Evolutionary conservation across 2,329 filamentous ascomycete genomes (phyloP).

Genomic region (Colletotrichum lentis): DNA sequence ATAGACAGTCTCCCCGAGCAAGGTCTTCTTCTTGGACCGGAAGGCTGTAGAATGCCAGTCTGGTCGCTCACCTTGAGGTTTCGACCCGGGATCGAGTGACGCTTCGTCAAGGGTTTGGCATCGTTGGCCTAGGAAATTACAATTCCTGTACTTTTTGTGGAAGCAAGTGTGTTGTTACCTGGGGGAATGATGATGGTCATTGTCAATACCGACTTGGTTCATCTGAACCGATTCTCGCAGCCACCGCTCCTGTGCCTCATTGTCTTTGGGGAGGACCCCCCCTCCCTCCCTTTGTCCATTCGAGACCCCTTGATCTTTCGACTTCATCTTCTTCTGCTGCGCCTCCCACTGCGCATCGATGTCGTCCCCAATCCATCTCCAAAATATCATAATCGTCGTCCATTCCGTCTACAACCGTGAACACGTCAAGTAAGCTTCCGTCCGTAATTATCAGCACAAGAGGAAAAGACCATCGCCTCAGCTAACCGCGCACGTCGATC

Average conservation of each 20-base stretch:
- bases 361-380: neutral
- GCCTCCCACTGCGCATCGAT: neutral
- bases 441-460: neutral
- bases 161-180: too few relatives aligned
- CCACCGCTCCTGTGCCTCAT: neutral
- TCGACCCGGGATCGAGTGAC: too few relatives aligned
- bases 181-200: neutral
- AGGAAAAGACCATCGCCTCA: too few relatives aligned
- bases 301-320: neutral
- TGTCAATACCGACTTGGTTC: too few relatives aligned
- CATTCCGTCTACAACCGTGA: neutral
- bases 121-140: too few relatives aligned
- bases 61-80: too few relatives aligned
- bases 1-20: neutral
- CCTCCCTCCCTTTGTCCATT: neutral
- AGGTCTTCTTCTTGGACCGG: neutral
- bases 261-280: neutral
- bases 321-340: neutral
- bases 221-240: too few relatives aligned
- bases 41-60: too few relatives aligned
- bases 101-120: too few relatives aligned
- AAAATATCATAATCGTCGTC: slow-evolving; percentile 9
- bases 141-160: neutral
- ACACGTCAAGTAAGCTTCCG: neutral
- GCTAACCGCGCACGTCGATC: slow-evolving; percentile 5